Conservation (phyloP, 2,329 filamentous ascomycete species). For the Aureobasidium sp. region DNA sequence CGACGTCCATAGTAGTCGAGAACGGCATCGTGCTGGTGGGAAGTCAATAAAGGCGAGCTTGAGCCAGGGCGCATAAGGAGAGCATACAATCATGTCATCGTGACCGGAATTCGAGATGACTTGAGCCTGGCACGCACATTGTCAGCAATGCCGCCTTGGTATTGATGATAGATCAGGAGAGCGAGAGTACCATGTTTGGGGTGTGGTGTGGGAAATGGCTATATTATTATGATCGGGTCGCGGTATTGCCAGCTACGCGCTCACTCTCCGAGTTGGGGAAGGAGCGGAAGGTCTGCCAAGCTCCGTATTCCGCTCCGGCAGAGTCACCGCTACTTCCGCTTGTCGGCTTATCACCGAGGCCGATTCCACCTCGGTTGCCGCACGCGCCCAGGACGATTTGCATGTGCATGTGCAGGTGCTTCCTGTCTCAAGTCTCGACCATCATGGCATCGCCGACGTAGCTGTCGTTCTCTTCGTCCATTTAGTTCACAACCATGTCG, state of each 20-base stretch:
- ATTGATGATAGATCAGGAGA: not conserved
- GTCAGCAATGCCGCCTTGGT: constrained; percentile 7
- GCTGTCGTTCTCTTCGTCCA: not conserved
- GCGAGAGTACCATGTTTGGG: constrained; percentile 15
- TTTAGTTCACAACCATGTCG: constrained; percentile 45
- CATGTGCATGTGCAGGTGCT: not conserved
- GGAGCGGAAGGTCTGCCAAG: not conserved
- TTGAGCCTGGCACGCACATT: constrained; percentile 51
- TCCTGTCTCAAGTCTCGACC: not conserved
- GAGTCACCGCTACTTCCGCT: not conserved
- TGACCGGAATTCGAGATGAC: constrained; percentile 81
- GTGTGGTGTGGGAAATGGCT: constrained; percentile 13
- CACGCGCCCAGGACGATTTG: not conserved
- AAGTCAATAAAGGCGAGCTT: constrained; percentile 1
- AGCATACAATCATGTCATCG: constrained; percentile 98
- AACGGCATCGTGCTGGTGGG: constrained; percentile 82
- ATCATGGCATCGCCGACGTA: not conserved
- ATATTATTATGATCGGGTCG: constrained; percentile 8
- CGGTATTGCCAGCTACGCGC: constrained; percentile 11
- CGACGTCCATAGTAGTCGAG: constrained; percentile 97
- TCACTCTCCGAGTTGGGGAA: not conserved
- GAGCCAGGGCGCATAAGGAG: constrained; percentile 3
- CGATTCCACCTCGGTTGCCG: constrained; percentile 7
- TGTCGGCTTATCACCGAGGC: constrained; percentile 1
- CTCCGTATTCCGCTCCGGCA: not conserved